Base-by-base conservation (phyloP, 371 early-diverging fungal species). In the Saksenaea vasiformis region DNA sequence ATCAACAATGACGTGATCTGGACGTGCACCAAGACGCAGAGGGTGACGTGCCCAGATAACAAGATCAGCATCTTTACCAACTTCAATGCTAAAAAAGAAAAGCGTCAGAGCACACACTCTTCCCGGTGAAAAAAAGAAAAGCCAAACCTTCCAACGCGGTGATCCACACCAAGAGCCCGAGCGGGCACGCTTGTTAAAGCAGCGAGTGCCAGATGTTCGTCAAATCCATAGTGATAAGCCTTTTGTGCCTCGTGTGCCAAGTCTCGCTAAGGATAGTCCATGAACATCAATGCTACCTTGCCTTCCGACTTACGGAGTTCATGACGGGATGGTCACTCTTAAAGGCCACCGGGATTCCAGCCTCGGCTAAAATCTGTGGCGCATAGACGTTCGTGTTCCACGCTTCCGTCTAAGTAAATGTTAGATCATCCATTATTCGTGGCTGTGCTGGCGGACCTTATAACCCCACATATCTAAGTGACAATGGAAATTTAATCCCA, bases 281-380 rank as follows among this genome's bases (percentile, higher is more conserved):
- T 17, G 31, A 14, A 15, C 17, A 35, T 28, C 5, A 34, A 31
- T 14, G 24, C 38, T 5, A 38, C 13, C n/a, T 19, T 35, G 11
- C 7, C 11, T 5, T 11, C 26, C 39, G 14, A 54, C 71, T 71
- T 74, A 82, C 83, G 9, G 92, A 78, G 77, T 91, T 91, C 64
- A 86, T 70, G 9, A 93, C 91, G 11, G 93, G 92, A 69, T 94
- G 95, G 65, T 94, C 93, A 51, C 84, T 84, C 79, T 93, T 94
- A 70, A 89, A 87, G 5, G 92, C 90, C 26, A 94, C 90, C 24
- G 89, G 77, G 58, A 92, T 91, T 17, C 90, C 89, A 15, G 90
- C 90, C 13, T 86, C 77, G 14, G 84, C 69, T 38, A 94, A 68
- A 35, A 91, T 88, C 58, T 84, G 78, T 8, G 90, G 89, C 10